Evolutionary conservation across 2,329 filamentous ascomycete species (phyloP).

Genomic region (Phialophora expanda): DNA sequence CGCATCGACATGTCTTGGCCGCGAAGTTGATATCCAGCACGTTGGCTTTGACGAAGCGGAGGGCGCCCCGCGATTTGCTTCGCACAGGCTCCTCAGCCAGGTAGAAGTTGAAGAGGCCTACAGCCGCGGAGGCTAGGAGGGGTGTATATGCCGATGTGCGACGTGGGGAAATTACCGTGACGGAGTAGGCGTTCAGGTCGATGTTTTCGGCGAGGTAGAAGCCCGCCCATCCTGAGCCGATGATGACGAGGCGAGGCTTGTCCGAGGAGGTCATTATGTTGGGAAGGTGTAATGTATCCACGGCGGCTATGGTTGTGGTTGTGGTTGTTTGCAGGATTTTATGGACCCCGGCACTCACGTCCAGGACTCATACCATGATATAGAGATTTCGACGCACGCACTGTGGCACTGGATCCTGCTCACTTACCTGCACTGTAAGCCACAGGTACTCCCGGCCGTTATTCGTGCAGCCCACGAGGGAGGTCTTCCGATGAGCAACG

Average conservation of each 20-base stretch:
- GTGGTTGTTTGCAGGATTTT: not conserved
- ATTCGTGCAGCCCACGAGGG: not conserved
- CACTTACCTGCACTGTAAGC: not conserved
- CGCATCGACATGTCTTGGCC: slow-evolving; percentile 45
- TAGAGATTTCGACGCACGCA: not conserved
- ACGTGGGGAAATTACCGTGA: slow-evolving; percentile 51
- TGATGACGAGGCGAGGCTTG: slow-evolving; percentile 34
- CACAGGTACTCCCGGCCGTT: not conserved
- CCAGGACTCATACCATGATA: not conserved
- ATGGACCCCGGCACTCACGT: not conserved
- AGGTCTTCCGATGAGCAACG: not conserved
- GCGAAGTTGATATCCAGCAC: slow-evolving; percentile 49
- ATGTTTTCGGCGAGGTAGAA: slow-evolving; percentile 53
- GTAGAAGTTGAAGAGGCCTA: slow-evolving; percentile 53
- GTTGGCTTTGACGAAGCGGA: slow-evolving; percentile 50
- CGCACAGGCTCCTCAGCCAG: slow-evolving; percentile 54
- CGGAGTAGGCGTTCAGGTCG: slow-evolving; percentile 46
- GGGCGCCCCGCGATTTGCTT: slow-evolving; percentile 41
- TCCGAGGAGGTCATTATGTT: slow-evolving; percentile 2
- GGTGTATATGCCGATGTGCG: slow-evolving; percentile 54
- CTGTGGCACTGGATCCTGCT: not conserved
- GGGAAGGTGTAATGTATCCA: not conserved
- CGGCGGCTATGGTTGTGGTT: not conserved
- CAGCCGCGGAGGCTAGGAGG: slow-evolving; percentile 53
- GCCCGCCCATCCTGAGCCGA: slow-evolving; percentile 50